Evolutionary conservation across 202 grass and related monocot species (phyloP).

Genomic region (Bolboschoenoplectus hybrid): DNA sequence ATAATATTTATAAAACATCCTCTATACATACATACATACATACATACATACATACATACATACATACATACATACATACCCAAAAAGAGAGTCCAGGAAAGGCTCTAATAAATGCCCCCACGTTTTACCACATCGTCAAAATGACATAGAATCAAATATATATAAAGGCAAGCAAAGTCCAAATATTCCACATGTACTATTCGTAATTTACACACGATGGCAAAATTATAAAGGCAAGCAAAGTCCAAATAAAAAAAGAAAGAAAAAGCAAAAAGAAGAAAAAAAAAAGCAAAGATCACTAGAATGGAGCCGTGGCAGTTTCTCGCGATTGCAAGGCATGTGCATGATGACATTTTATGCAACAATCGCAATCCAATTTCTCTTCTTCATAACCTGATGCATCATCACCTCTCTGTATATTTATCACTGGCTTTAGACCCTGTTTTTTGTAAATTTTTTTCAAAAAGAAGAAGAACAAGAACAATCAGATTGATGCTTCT

Average conservation of each 20-base stretch:
- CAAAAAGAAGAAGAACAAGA: neutral
- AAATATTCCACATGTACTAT: neutral
- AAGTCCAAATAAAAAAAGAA: neutral
- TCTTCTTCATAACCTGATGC: constrained; percentile 32
- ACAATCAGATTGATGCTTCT: neutral
- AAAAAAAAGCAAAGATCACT: neutral
- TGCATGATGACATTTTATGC: neutral
- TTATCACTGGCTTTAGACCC: constrained; percentile 59
- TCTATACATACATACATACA: too few species aligned
- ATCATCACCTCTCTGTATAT: neutral
- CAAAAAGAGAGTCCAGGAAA: neutral
- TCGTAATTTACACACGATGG: neutral
- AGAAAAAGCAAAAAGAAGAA: neutral
- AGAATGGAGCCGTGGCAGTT: constrained; percentile 47
- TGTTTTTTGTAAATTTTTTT: neutral
- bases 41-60: too few species aligned
- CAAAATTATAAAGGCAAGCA: neutral
- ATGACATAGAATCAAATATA: too few species aligned
- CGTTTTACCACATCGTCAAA: neutral
- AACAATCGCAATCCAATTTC: neutral
- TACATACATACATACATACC: too few species aligned
- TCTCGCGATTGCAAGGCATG: constrained; percentile 24
- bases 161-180: too few species aligned
- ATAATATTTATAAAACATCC: too few species aligned
- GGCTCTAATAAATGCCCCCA: neutral